Evolutionary conservation across 495 filamentous ascomycete genomes (phyloP).

Genomic region (Xylaria acuta): DNA sequence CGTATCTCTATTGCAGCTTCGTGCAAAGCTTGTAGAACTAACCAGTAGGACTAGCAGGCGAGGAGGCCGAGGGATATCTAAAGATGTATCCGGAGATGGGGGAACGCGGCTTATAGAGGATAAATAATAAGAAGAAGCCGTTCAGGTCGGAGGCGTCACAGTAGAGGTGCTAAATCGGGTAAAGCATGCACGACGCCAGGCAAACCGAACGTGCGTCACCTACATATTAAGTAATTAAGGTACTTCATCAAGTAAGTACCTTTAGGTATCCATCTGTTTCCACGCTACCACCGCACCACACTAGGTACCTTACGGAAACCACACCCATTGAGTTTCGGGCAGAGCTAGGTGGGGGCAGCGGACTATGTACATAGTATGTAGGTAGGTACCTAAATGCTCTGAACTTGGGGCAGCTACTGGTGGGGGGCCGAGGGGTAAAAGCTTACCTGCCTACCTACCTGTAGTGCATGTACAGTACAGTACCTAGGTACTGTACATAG

Average conservation of each 20-base stretch:
- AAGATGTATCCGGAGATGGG: background rate
- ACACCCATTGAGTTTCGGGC: background rate
- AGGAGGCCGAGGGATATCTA: background rate
- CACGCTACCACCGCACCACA: slow-evolving; percentile 4
- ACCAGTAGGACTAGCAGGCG: background rate
- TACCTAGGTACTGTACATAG: no score
- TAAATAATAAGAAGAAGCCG: background rate
- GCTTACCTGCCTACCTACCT: background rate
- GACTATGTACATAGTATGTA: no score
- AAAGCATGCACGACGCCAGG: slow-evolving; percentile 25
- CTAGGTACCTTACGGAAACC: background rate
- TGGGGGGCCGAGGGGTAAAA: slow-evolving; percentile 11
- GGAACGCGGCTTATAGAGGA: background rate
- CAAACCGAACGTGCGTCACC: slow-evolving; percentile 43
- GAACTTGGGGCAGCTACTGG: background rate
- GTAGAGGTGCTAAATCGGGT: slow-evolving; percentile 5
- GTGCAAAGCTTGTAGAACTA: background rate
- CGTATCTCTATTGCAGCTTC: slow-evolving; percentile 26
- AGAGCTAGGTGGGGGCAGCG: background rate
- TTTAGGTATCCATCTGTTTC: slow-evolving; percentile 37
- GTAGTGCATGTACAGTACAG: no score
- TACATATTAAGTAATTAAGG: slow-evolving; percentile 16
- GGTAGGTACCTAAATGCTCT: no score
- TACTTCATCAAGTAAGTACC: slow-evolving; percentile 1
- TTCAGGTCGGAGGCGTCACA: background rate